Evolutionary conservation across 2,329 filamentous ascomycete species (phyloP).

Genomic region (Fusarium nisikadoi): DNA sequence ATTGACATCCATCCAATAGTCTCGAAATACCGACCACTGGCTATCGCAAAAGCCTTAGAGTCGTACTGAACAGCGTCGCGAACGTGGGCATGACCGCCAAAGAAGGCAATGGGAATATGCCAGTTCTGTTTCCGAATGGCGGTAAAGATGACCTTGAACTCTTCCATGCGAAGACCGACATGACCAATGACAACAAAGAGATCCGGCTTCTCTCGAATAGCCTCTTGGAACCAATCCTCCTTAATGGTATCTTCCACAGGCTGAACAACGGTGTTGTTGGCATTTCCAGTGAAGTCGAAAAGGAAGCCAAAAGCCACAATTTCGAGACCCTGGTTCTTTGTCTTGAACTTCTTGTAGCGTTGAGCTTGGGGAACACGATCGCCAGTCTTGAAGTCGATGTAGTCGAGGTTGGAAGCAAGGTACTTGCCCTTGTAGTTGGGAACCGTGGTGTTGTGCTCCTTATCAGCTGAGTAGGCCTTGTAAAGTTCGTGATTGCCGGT

Average conservation of each 20-base stretch:
- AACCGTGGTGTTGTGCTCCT: conserved; percentile 82
- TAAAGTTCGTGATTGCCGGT: conserved; percentile 97
- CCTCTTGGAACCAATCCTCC: conserved; percentile 88
- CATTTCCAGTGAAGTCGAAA: conserved; percentile 91
- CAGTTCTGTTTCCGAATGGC: conserved; percentile 81
- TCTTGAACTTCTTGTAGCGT: conserved; percentile 89
- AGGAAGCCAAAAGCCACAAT: conserved; percentile 93
- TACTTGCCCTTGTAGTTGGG: conserved; percentile 85
- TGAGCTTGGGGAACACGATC: conserved; percentile 80
- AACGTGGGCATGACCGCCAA: conserved; percentile 91
- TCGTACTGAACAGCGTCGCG: conserved; percentile 87
- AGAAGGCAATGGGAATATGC: conserved; percentile 89
- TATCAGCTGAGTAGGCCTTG: conserved; percentile 77
- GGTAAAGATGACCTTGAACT: conserved; percentile 81
- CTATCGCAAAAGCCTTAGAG: conserved; percentile 79
- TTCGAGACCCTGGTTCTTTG: conserved; percentile 85
- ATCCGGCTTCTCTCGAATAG: conserved; percentile 85
- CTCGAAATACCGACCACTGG: conserved; percentile 92
- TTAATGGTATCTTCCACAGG: conserved; percentile 82
- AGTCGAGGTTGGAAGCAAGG: conserved; percentile 92
- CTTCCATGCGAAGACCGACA: conserved; percentile 81
- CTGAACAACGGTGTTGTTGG: conserved; percentile 89
- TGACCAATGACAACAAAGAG: conserved; percentile 89
- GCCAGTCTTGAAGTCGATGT: conserved; percentile 77
- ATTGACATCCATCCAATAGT: conserved; percentile 95